Conservation (phyloP, 2,329 filamentous ascomycete genomes). For the Talaromyces albobiverticillius region DNA sequence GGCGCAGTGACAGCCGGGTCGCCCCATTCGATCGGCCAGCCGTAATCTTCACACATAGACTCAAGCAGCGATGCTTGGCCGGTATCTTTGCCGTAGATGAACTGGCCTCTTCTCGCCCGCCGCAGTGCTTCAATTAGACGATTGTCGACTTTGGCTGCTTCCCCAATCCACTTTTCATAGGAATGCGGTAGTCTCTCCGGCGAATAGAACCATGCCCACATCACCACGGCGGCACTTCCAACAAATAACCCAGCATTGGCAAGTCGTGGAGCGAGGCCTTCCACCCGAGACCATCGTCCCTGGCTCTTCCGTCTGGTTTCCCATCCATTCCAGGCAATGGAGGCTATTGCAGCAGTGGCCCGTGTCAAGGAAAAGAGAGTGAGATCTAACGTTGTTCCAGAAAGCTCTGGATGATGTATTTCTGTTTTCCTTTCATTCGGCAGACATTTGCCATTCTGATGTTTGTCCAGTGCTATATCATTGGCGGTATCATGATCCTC, state of each 20-base stretch:
- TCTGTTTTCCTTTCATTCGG: conserved; percentile 13
- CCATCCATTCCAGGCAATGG: conserved; percentile 60
- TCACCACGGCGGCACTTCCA: conserved; percentile 69
- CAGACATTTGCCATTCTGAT: conserved; percentile 6
- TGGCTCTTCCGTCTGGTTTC: conserved; percentile 30
- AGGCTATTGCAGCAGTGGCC: conserved; percentile 68
- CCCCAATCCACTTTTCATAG: conserved; percentile 79
- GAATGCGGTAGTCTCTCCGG: conserved; percentile 67
- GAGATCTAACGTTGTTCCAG: conserved; percentile 75
- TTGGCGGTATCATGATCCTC: conserved; percentile 17
- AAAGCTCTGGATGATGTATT: conserved; percentile 39
- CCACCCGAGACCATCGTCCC: conserved; percentile 33
- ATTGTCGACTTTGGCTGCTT: conserved; percentile 70
- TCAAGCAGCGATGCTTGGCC: conserved; percentile 66
- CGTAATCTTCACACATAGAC: conserved; percentile 69
- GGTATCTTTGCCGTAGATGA: conserved; percentile 71
- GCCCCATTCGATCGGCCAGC: conserved; percentile 67
- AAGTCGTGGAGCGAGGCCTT: conserved; percentile 41
- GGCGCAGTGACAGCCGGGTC: conserved; percentile 68
- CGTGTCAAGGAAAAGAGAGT: conserved; percentile 74
- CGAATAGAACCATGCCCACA: conserved; percentile 86
- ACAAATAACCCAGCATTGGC: conserved; percentile 72
- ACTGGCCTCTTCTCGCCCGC: conserved; percentile 59
- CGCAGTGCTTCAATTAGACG: conserved; percentile 73
- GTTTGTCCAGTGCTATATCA: conserved; percentile 9